Evolutionary conservation across 176 grass and related monocot species (phyloP), one percentile per base, ranked within the genome.

Genomic region (Aegilops bicornis): DNA sequence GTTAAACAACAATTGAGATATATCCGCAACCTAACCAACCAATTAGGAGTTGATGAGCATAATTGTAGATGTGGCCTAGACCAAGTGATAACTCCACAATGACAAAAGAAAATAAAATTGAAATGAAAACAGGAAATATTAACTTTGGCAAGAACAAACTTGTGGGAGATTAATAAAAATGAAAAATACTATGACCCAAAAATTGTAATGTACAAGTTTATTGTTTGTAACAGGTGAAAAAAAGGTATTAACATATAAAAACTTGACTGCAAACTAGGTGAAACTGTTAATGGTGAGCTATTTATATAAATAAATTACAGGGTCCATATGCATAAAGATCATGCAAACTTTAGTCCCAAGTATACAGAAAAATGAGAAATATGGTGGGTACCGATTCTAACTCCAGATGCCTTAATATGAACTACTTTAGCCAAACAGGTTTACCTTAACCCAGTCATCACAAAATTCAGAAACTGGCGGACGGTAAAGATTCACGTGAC

Each of bases 401-500:
- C 9, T 80, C 19, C 79, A 69, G 40, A 14, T 54, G 32, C 22
- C 16, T 85, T 85, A 52, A 33, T 17, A 35, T 20, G 68, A 48
- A 67, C 64, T 47, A 77, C 4, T 32, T 77, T 85, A 43, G 42
- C 19, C n/a, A 15, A 83, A 48, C 50, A 66, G 65, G 47, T 80
- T 61, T 87, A 98, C 95, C 86, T 95, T 78, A 87, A 95, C 47
- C 95, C 93, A 98, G 78, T 98, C 93, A 93, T 92, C 91, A 84
- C 64, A 69, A 80, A 90, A 89, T 86, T 98, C 91, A 86, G 66
- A 84, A 89, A 87, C 65, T 58, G 95, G 95, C 52, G 86, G 66
- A 1, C 91, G 86, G 33, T 98, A 98, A 52, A 98, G 52, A 78
- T 90, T 95, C 29, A 98, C 91, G 83, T 76, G 93, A 54, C 93